Evolutionary conservation across 805 yeast species (phyloP).

Genomic region (Komagataella populi): DNA sequence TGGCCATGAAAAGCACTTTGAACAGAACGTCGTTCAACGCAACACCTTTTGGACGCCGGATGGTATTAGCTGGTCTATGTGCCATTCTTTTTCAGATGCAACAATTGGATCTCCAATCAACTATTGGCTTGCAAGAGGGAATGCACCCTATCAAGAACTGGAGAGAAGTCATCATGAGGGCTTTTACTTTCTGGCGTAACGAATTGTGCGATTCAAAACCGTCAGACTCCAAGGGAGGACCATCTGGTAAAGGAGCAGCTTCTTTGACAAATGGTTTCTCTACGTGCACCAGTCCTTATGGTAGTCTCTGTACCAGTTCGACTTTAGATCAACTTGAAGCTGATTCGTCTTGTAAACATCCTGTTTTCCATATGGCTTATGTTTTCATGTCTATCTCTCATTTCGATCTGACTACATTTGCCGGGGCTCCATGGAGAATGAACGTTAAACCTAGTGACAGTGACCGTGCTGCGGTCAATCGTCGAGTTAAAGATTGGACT

Average conservation of each 20-base stretch:
- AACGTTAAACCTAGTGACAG: conserved; percentile 43
- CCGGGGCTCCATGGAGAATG: conserved; percentile 78
- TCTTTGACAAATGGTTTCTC: conserved; percentile 9
- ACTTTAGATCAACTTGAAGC: conserved; percentile 8
- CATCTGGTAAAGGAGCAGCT: conserved; percentile 18
- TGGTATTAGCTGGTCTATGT: conserved; percentile 51
- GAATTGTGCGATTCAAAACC: conserved; percentile 15
- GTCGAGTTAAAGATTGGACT: conserved; percentile 41
- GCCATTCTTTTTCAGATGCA: conserved; percentile 63
- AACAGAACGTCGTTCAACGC: conserved; percentile 34
- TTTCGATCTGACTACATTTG: conserved; percentile 63
- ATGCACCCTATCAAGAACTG: conserved; percentile 30
- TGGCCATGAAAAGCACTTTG: conserved; percentile 42
- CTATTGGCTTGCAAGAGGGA: conserved; percentile 27
- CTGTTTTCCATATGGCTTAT: conserved; percentile 63
- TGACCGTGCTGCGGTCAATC: conserved; percentile 34
- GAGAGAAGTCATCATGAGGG: conserved; percentile 58
- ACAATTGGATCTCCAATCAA: conserved; percentile 51
- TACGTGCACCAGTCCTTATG: not conserved
- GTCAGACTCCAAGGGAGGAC: conserved; percentile 10
- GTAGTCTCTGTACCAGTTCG: not conserved
- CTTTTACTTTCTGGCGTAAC: conserved; percentile 58
- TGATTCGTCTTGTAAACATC: conserved; percentile 44
- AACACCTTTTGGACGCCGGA: conserved; percentile 51
- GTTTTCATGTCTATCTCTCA: conserved; percentile 60